Conservation (phyloP, 2,329 filamentous ascomycete genomes). For the Kalmusia sp. region DNA sequence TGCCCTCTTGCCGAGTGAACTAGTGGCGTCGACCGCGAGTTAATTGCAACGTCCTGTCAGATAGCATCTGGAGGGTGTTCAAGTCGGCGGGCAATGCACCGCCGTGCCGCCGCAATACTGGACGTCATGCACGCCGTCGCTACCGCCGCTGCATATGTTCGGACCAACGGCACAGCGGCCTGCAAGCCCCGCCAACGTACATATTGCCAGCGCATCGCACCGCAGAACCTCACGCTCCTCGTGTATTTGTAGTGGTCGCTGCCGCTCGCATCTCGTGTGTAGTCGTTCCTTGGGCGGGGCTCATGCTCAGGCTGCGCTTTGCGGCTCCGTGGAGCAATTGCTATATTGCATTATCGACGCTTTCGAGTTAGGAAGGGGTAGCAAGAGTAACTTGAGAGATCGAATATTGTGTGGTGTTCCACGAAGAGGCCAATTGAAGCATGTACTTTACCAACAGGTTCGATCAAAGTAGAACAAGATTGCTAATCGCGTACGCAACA, state of each 20-base stretch:
- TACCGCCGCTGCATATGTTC: not conserved
- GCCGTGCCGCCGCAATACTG: not conserved
- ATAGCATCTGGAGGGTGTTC: not conserved
- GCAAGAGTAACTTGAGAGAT: no score
- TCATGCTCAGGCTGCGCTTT: no score
- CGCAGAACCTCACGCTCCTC: not conserved
- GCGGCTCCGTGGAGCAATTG: not conserved
- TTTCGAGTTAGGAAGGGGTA: no score
- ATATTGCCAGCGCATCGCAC: conserved; percentile 11
- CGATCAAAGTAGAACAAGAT: no score
- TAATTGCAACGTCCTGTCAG: conserved; percentile 13
- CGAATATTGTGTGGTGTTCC: no score
- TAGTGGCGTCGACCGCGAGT: conserved; percentile 17
- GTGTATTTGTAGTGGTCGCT: not conserved
- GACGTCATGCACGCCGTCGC: not conserved
- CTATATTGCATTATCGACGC: no score
- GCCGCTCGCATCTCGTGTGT: not conserved
- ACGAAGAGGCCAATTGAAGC: no score
- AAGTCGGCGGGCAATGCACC: no score
- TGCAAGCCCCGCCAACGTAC: conserved; percentile 19
- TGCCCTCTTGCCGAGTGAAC: conserved; percentile 6
- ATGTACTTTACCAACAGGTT: no score
- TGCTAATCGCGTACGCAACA: no score
- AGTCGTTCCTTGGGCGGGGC: no score
- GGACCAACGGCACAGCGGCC: not conserved